Base-by-base conservation (phyloP, 495 filamentous ascomycete species). In the Recurvomyces mirabilis region DNA sequence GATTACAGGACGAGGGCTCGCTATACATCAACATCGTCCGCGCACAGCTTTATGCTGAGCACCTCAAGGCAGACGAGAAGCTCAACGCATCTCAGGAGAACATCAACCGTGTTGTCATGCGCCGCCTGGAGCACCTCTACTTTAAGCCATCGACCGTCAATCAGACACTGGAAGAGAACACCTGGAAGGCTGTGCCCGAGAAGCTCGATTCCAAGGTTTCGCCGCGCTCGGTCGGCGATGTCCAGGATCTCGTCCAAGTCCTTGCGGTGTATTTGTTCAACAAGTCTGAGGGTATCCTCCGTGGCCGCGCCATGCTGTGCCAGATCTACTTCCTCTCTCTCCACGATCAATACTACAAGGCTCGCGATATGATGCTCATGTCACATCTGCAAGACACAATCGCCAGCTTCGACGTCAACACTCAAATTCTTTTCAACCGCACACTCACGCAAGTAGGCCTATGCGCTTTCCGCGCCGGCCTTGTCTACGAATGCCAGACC, bases 321-420 rank as follows among this genome's bases (percentile, higher is more conserved):
- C 87, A 96, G 65, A 88, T 96, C 46, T 98, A 96, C 69, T 94
- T 91, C 79, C 75, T 94, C 40, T 91, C 91, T 25, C 73, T 96
- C 34, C 91, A 98, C 62, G 88, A 96, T 63, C 78, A 94, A 46
- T 96, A 95, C 72, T 96, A 93, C 73, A 82, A 81, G 57, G 83
- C 91, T 57, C 86, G 93, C 54, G 91, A 99, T 63, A 84, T 96
- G 79, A 89, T 96, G 82, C 77, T 99, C 59, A 96, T 96, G 82
- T 96, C 93, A n/a, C 91, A 99, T 67, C 67, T 99, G 57, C 85
- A 94, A 58, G 91, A 99, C 68, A 93, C 79, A 51, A 95, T 96
- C 63, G 68, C 73, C 63, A 93, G 80, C 64, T 95, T 95, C 62
- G 91, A 96, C 57, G 81, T 99, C 55, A 82, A 78, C 65, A 94